Evolutionary conservation across 176 grass and related monocot genomes (phyloP).

Genomic region (Phoenix dactylifera): DNA sequence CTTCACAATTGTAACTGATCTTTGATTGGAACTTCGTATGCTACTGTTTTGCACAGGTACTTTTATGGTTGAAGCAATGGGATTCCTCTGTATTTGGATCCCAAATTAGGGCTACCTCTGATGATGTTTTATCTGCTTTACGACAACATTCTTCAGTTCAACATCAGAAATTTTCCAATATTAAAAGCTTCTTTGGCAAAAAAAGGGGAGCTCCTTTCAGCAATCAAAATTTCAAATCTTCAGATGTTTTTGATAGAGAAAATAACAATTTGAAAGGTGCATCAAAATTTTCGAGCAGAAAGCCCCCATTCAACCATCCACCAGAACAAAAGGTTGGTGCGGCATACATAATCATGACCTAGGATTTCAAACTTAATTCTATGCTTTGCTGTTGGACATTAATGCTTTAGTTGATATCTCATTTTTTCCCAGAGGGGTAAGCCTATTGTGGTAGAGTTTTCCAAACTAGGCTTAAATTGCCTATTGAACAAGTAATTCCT

Average conservation of each 20-base stretch:
- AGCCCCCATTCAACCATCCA: slow-evolving; percentile 24
- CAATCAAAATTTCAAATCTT: slow-evolving; percentile 30
- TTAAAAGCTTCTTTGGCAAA: slow-evolving; percentile 50
- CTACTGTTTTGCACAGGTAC: slow-evolving; percentile 40
- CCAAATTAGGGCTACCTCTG: slow-evolving; percentile 60
- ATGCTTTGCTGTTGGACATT: too few species aligned
- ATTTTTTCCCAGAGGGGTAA: too few species aligned
- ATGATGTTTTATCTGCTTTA: slow-evolving; percentile 74
- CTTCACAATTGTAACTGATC: slow-evolving; percentile 3
- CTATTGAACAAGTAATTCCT: too few species aligned
- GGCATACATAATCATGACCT: not conserved
- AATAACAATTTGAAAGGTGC: slow-evolving; percentile 23
- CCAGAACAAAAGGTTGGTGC: slow-evolving; percentile 70
- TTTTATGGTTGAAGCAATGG: slow-evolving; percentile 95
- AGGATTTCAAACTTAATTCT: too few species aligned
- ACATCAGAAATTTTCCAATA: slow-evolving; percentile 34
- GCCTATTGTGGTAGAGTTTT: too few species aligned
- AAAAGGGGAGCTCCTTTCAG: slow-evolving; percentile 25
- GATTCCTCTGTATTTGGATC: slow-evolving; percentile 91
- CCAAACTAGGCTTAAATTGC: too few species aligned
- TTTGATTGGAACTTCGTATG: not conserved
- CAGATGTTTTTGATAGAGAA: slow-evolving; percentile 31
- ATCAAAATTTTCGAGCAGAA: slow-evolving; percentile 38
- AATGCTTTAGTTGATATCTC: too few species aligned
- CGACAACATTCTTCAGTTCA: slow-evolving; percentile 65